Evolutionary conservation across 208 protist genomes (phyloP).

Genomic region (Entamoeba moshkovskii): DNA sequence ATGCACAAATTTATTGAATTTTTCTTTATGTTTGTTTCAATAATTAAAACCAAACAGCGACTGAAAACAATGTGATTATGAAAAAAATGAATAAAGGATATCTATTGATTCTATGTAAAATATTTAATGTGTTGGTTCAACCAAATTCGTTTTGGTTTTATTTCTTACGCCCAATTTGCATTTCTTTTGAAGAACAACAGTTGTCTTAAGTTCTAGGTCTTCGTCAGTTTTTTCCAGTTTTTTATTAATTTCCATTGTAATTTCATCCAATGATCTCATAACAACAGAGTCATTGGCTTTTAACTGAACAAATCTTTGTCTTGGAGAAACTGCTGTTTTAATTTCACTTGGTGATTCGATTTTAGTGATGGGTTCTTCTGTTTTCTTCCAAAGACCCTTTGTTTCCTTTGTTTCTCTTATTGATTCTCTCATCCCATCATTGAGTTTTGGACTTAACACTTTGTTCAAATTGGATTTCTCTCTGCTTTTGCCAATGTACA

Average conservation of each 20-base stretch:
- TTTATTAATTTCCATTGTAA: not conserved
- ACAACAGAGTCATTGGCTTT: not conserved
- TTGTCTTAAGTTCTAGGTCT: not conserved
- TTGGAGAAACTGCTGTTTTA: not conserved
- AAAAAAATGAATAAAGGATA: not conserved
- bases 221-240: not conserved
- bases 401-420: not conserved
- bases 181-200: not conserved
- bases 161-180: not conserved
- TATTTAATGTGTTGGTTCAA: not conserved
- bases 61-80: not conserved
- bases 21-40: not conserved
- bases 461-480: not conserved
- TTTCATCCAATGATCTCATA: not conserved
- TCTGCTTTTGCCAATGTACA: not conserved
- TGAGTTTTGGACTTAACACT: not conserved
- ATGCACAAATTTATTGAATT: not conserved
- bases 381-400: not conserved
- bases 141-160: not conserved
- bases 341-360: not conserved
- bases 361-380: not conserved
- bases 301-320: not conserved
- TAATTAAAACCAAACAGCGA: not conserved
- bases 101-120: not conserved
- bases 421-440: not conserved